Conservation (phyloP, 495 filamentous ascomycete genomes). For the Neurospora africana region DNA sequence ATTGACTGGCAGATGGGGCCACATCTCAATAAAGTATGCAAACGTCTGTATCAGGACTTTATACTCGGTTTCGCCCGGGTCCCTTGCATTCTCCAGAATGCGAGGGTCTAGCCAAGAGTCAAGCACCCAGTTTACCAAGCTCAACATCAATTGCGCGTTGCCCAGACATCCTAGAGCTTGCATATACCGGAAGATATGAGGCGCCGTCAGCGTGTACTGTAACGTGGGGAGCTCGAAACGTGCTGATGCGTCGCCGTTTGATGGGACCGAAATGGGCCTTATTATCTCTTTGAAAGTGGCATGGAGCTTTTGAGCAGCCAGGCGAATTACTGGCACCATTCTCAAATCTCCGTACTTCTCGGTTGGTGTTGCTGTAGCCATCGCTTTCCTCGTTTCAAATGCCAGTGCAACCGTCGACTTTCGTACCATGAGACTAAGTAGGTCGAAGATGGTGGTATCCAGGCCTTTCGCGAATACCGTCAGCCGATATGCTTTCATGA, state of each 20-base stretch:
- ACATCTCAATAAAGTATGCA: slow-evolving; percentile 24
- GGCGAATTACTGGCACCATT: slow-evolving; percentile 1
- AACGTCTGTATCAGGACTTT: slow-evolving; percentile 21
- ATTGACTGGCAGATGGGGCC: slow-evolving; percentile 11
- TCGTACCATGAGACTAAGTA: slow-evolving; percentile 11
- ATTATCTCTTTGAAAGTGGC: neutral
- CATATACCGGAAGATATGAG: slow-evolving; percentile 29
- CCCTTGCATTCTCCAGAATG: slow-evolving; percentile 24
- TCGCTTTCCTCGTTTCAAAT: neutral
- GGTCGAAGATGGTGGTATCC: slow-evolving; percentile 11
- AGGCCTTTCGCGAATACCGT: slow-evolving; percentile 3
- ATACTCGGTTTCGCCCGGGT: slow-evolving; percentile 16
- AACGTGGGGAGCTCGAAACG: slow-evolving; percentile 8
- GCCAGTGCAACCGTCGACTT: slow-evolving; percentile 4
- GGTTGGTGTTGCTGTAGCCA: neutral
- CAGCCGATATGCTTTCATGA: slow-evolving; percentile 11
- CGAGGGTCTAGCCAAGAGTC: slow-evolving; percentile 20
- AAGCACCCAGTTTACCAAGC: slow-evolving; percentile 30
- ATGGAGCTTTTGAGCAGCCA: neutral
- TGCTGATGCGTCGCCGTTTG: neutral
- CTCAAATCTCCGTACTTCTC: slow-evolving; percentile 1
- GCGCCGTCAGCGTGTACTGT: slow-evolving; percentile 16
- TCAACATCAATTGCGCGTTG: slow-evolving; percentile 24
- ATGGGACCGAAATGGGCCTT: neutral
- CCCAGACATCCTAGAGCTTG: slow-evolving; percentile 24